Conservation (phyloP, 176 grass and related monocot genomes). For the Zoysia pacifica region DNA sequence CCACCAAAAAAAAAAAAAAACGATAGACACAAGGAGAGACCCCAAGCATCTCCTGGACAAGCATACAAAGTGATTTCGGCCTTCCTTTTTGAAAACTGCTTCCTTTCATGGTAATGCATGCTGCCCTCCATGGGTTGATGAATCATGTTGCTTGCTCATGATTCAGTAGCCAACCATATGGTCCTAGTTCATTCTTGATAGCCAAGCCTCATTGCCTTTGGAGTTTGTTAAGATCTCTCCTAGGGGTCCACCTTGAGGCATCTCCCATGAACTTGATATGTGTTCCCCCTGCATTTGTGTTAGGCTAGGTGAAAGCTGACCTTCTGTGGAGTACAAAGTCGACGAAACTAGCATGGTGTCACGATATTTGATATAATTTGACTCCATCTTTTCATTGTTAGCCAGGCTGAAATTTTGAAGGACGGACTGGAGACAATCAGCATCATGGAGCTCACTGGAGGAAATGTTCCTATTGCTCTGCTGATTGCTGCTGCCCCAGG, state of each 20-base stretch:
- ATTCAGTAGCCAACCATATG: conserved; percentile 56
- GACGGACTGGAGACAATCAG: conserved; percentile 53
- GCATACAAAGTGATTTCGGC: conserved; percentile 23
- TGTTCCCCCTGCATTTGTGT: conserved; percentile 47
- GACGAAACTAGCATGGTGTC: conserved; percentile 28
- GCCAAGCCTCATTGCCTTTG: conserved; percentile 36
- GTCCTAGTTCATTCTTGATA: conserved; percentile 38
- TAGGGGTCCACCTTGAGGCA: conserved; percentile 65
- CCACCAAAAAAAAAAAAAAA: neutral
- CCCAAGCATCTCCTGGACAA: neutral
- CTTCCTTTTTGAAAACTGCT: conserved; percentile 3
- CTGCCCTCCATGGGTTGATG: neutral
- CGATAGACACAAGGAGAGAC: neutral
- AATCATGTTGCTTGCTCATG: conserved; percentile 43
- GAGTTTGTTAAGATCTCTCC: conserved; percentile 74
- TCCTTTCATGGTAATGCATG: conserved; percentile 11
- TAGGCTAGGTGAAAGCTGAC: conserved; percentile 37
- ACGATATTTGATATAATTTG: conserved; percentile 40
- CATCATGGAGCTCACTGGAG: conserved; percentile 33
- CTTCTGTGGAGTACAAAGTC: conserved; percentile 34
- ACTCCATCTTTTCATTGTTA: conserved; percentile 40
- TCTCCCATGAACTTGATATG: conserved; percentile 61
- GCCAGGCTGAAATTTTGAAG: conserved; percentile 66
- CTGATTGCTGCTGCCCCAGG: conserved; percentile 52
- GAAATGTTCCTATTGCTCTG: conserved; percentile 46